phyloP scores from a whole-genome alignment of 2,329 filamentous ascomycete species.

The Teratosphaeria pseudoeucalypti region DNA sequence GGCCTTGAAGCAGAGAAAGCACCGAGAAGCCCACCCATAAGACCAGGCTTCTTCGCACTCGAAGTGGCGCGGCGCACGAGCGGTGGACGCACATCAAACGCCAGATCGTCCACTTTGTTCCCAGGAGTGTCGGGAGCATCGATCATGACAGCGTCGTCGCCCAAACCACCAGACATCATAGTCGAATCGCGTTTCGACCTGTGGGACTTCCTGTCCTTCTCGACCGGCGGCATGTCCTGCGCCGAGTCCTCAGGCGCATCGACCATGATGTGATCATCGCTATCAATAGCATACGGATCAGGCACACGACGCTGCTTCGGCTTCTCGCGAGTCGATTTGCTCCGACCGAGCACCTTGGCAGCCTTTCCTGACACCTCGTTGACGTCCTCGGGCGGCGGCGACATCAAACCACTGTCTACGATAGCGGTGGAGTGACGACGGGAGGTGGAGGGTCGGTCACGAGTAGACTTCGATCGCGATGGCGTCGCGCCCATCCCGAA shows the following conservation, averaged over 20 bases:
- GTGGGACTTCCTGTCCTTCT: conserved; percentile 27
- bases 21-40: conserved; percentile 48
- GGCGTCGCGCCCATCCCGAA: conserved; percentile 48
- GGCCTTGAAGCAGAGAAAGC: conserved; percentile 22
- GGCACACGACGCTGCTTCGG: conserved; percentile 42
- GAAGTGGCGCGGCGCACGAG: conserved; percentile 52
- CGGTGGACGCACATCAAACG: conserved; percentile 42
- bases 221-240: conserved; percentile 22
- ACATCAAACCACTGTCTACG: conserved; percentile 56
- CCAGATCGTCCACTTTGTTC: conserved; percentile 37
- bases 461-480: conserved; percentile 53
- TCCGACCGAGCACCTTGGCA: conserved; percentile 60
- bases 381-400: conserved; percentile 59
- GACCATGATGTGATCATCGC: conserved; percentile 48
- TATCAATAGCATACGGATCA: conserved; percentile 51
- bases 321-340: conserved; percentile 39
- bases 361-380: conserved; percentile 56
- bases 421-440: conserved; percentile 47
- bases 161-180: conserved; percentile 28
- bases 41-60: conserved; percentile 43
- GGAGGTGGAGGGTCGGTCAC: conserved; percentile 42
- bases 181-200: conserved; percentile 32
- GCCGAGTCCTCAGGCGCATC: conserved; percentile 36
- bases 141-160: conserved; percentile 32
- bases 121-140: conserved; percentile 30